Base-by-base conservation (phyloP, 2,329 filamentous ascomycete genomes). In the Trichophyton verrucosum region DNA sequence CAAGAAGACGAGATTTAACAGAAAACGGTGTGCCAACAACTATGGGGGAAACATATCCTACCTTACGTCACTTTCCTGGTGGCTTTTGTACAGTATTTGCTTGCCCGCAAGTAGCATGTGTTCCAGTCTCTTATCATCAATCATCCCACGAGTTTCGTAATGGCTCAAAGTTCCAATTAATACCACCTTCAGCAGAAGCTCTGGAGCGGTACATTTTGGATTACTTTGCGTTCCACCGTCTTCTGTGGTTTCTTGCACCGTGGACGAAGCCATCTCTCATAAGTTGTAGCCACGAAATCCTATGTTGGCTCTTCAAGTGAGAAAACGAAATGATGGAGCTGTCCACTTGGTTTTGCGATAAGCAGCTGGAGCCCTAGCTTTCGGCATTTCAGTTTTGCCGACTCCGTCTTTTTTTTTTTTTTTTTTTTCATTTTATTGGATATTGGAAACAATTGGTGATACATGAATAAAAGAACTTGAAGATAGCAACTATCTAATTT, bases 101-200 rank as follows among this genome's bases (percentile, higher is more conserved):
- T 85, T 85, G 62, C 81, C 80, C 36, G 81, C 78, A 58, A 82
- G 79, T 58, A 86, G 74, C 73, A 83, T 78, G 65, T 78, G 74
- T 62, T 82, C 81, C 68, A 85, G 72, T 20, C 79, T 80, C 62
- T 79, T 78, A 62, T 83, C 80, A 64, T 82, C 80, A 67, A 86
- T 80, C 71, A 85, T 83, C 27, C 78, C 80, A 5, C 80, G 77
- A 59, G 78, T 80, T 68, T 81, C 80, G 74, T 85, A 86, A 68
- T 86, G 83, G 61, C 82, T 81, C 66, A 78, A 68, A 27, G 77
- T 78, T 53, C 76, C 75, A 36, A 72, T 72, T 47, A 79, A 66
- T 36, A 79, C 73, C 20, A 80, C 71, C 67, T 78, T 78, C 57
- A 80, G 67, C 66, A 78, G 73, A 30, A 78, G 69, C 67, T 78